Evolutionary conservation across 2,329 filamentous ascomycete genomes (phyloP).

Genomic region (Alternaria conjuncta): DNA sequence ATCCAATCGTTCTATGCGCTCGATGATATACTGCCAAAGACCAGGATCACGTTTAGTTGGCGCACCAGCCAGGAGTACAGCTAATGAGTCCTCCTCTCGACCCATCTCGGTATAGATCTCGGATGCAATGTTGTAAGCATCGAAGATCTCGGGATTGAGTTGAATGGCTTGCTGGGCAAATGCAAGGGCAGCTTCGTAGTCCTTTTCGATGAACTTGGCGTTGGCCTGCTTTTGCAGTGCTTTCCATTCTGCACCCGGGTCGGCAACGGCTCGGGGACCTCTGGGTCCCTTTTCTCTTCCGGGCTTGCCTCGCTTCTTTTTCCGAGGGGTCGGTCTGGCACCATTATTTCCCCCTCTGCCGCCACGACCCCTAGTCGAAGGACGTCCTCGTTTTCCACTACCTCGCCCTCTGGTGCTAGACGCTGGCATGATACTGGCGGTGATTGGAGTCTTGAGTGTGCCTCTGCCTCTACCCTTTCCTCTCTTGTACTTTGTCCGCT

Average conservation of each 20-base stretch:
- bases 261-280: slow-evolving; percentile 63
- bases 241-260: slow-evolving; percentile 75
- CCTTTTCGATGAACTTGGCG: slow-evolving; percentile 68
- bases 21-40: slow-evolving; percentile 65
- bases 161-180: slow-evolving; percentile 45
- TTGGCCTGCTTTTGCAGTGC: slow-evolving; percentile 70
- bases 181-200: slow-evolving; percentile 59
- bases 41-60: slow-evolving; percentile 62
- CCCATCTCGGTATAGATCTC: slow-evolving; percentile 64
- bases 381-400: slow-evolving; percentile 34
- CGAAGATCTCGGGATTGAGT: slow-evolving; percentile 67
- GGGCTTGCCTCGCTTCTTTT: slow-evolving; percentile 29
- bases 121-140: slow-evolving; percentile 65
- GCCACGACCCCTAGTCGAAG: slow-evolving; percentile 33
- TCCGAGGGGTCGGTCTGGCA: slow-evolving; percentile 22
- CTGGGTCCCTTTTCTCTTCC: slow-evolving; percentile 42
- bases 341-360: slow-evolving; percentile 30
- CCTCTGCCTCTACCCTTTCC: slow-evolving; percentile 13
- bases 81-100: slow-evolving; percentile 63
- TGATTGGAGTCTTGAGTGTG: background rate
- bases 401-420: slow-evolving; percentile 22
- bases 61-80: slow-evolving; percentile 64
- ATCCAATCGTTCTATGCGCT: slow-evolving; percentile 58
- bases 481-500: slow-evolving; percentile 24
- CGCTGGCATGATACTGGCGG: background rate